Percentiles rank a stretch among this genome's conserved stretches.
Conservation (phyloP, 73 alveolate species). For the Blepharisma stoltei region DNA sequence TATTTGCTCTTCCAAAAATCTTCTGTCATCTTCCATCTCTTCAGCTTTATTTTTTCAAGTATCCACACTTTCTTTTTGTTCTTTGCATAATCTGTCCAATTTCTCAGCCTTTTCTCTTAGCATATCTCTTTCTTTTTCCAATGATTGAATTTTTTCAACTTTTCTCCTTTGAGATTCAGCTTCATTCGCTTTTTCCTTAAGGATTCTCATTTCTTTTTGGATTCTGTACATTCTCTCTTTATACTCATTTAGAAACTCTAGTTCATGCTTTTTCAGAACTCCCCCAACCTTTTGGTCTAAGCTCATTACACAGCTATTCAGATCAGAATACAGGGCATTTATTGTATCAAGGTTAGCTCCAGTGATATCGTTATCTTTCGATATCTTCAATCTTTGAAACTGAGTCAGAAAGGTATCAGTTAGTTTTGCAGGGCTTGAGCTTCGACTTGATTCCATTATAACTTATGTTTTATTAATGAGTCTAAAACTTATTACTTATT, state of each 20-base stretch:
- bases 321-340: background rate
- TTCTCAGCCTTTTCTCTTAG: slow-evolving; percentile 17
- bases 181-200: slow-evolving; percentile 22
- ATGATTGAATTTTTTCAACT: background rate
- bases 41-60: slow-evolving; percentile 17
- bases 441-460: slow-evolving; percentile 22
- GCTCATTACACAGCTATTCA: background rate
- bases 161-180: background rate
- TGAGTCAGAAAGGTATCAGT: background rate
- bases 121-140: slow-evolving; percentile 7
- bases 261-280: slow-evolving; percentile 26
- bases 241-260: background rate
- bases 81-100: slow-evolving; percentile 8
- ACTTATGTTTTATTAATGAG: no score
- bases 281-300: slow-evolving; percentile 13
- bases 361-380: background rate
- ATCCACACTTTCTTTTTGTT: slow-evolving; percentile 10
- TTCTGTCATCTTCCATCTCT: slow-evolving; percentile 22
- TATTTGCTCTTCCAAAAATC: slow-evolving; percentile 10
- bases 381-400: background rate
- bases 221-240: background rate
- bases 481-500: no score
- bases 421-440: slow-evolving; percentile 6
- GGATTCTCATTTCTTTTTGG: slow-evolving; percentile 25
- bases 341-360: background rate